Percentiles rank a stretch among this genome's conserved stretches.
Evolutionary conservation across 139 green algal genomes (phyloP).

Genomic region (Pseudopediastrum boryanum): DNA sequence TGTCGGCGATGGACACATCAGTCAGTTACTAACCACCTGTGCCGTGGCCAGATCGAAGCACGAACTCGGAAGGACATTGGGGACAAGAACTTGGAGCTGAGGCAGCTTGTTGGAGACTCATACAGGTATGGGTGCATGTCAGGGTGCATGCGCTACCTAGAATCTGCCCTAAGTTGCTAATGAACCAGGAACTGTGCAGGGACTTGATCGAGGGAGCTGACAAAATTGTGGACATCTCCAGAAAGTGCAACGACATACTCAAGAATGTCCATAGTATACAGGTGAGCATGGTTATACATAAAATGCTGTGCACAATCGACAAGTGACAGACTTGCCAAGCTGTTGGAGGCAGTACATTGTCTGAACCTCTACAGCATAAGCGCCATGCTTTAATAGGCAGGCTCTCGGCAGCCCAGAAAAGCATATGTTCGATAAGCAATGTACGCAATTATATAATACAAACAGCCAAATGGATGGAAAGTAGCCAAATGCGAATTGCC

Average conservation of each 20-base stretch:
- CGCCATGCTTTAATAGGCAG: too few species aligned
- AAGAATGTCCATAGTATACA: slow-evolving; percentile 66
- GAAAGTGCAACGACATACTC: slow-evolving; percentile 65
- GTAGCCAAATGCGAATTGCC: too few species aligned
- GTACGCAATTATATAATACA: too few species aligned
- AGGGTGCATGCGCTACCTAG: neutral
- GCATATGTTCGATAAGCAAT: too few species aligned
- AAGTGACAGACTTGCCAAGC: too few species aligned
- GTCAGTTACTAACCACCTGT: neutral
- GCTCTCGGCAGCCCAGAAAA: too few species aligned
- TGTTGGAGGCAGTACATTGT: too few species aligned
- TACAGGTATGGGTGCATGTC: slow-evolving; percentile 62
- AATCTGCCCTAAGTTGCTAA: neutral
- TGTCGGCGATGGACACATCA: neutral
- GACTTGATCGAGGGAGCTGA: slow-evolving; percentile 94
- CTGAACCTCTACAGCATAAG: too few species aligned
- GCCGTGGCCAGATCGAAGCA: slow-evolving; percentile 72
- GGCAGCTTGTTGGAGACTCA: slow-evolving; percentile 85
- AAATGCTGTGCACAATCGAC: too few species aligned
- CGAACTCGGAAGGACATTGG: slow-evolving; percentile 84
- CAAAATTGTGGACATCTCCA: slow-evolving; percentile 84
- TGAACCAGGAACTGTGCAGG: slow-evolving; percentile 45
- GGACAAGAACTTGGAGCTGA: slow-evolving; percentile 88
- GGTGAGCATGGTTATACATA: too few species aligned
- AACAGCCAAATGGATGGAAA: too few species aligned